A percentile compares a stretch with the other conserved stretches of the same genome.
These are phyloP conservation scores for Xylariaceae sp. DNA, from an alignment of 2,329 filamentous ascomycete species.

Conservation along the genomic window DNA sequence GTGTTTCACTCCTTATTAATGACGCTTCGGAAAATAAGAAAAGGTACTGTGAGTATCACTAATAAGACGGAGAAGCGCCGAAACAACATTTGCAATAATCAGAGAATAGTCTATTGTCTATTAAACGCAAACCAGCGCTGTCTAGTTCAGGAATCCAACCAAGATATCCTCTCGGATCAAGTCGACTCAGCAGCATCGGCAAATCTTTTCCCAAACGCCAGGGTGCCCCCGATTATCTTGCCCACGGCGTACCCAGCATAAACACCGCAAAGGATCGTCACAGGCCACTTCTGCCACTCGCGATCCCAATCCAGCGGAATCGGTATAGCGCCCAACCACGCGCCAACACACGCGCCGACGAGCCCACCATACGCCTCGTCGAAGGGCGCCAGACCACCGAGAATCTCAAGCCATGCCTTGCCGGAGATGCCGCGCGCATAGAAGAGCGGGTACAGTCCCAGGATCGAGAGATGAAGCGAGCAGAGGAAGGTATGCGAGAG, in stretches of 20 bases:
- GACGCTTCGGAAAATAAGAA: no score
- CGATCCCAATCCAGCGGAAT: slow-evolving; percentile 97
- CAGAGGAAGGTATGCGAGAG: slow-evolving; percentile 70
- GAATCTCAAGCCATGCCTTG: slow-evolving; percentile 63
- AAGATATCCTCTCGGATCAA: neutral
- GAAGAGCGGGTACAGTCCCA: slow-evolving; percentile 73
- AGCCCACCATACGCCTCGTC: slow-evolving; percentile 82
- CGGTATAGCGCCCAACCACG: slow-evolving; percentile 89
- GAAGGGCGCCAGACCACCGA: slow-evolving; percentile 61
- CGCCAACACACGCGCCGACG: slow-evolving; percentile 71
- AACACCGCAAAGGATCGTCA: slow-evolving; percentile 79
- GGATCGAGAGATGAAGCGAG: slow-evolving; percentile 73
- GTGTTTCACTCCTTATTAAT: neutral
- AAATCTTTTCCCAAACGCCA: slow-evolving; percentile 44
- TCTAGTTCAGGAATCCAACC: no score
- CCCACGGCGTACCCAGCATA: slow-evolving; percentile 75
- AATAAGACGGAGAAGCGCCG: no score
- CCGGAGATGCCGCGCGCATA: slow-evolving; percentile 78
- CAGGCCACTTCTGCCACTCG: slow-evolving; percentile 98
- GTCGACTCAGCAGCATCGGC: slow-evolving; percentile 9
- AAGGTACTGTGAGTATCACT: no score
- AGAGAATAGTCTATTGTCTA: no score
- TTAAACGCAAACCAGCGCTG: no score
- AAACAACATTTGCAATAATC: no score
- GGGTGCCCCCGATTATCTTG: slow-evolving; percentile 52